Evolutionary conservation across 345 rosid species (phyloP).

Genomic region (Syzygium grande): DNA sequence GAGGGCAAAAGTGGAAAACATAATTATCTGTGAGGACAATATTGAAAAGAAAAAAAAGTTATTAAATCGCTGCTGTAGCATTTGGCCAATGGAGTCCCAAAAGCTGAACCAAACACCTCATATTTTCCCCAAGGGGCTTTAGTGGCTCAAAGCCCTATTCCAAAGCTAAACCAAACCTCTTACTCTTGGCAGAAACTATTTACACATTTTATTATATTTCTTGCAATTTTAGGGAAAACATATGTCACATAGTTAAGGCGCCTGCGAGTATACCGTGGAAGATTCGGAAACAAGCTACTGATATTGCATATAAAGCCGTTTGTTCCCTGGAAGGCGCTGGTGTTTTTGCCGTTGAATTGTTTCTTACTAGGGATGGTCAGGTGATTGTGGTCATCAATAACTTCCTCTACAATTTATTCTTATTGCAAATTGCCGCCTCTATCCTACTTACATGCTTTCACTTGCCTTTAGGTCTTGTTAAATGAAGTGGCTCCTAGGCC

Average conservation of each 20-base stretch:
- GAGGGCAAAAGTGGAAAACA: too few relatives aligned
- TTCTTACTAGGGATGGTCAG: conserved; percentile 75
- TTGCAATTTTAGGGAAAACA: conserved; percentile 59
- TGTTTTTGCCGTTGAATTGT: conserved; percentile 91
- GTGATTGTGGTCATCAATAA: conserved; percentile 17
- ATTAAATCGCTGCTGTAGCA: too few relatives aligned
- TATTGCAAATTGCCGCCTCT: neutral
- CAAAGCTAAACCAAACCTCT: too few relatives aligned
- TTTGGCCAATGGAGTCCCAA: too few relatives aligned
- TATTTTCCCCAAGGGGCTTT: too few relatives aligned
- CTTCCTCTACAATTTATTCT: neutral
- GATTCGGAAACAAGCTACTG: conserved; percentile 69
- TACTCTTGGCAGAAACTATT: neutral
- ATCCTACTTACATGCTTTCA: neutral
- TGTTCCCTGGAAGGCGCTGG: conserved; percentile 93
- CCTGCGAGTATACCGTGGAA: conserved; percentile 85
- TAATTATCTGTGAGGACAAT: too few relatives aligned
- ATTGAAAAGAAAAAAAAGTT: too few relatives aligned
- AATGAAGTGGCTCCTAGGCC: conserved; percentile 99
- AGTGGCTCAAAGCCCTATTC: too few relatives aligned
- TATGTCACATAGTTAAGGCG: conserved; percentile 92
- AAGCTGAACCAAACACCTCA: too few relatives aligned
- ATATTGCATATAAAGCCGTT: conserved; percentile 72
- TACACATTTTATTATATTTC: neutral
- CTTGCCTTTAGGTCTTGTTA: conserved; percentile 49